A percentile compares a stretch with the other conserved stretches of the same genome.
Conservation (phyloP, 2,329 filamentous ascomycete genomes). For the Plenodomus lindquistii region DNA sequence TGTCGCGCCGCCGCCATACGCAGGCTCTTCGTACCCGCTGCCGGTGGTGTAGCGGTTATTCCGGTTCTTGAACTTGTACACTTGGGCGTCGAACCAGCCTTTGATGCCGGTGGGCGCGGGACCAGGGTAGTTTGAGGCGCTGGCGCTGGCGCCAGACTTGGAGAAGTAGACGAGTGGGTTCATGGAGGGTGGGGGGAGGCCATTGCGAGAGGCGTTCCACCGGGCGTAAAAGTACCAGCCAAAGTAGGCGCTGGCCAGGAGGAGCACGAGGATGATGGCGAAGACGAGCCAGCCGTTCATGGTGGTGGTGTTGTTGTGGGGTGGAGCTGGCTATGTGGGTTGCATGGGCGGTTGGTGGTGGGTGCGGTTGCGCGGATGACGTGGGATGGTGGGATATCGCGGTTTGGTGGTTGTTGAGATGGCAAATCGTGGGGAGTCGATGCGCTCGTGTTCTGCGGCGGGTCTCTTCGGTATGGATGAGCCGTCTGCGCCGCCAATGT, state of each 20-base stretch:
- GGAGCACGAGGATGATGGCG: constrained; percentile 72
- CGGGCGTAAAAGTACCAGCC: constrained; percentile 75
- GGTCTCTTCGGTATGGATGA: neutral
- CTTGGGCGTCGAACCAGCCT: constrained; percentile 73
- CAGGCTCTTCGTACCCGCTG: constrained; percentile 73
- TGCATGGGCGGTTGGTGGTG: constrained; percentile 12
- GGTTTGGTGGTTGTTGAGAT: neutral
- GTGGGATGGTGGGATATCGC: constrained; percentile 2
- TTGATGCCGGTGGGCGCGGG: constrained; percentile 65
- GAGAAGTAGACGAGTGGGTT: constrained; percentile 76
- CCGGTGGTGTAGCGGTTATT: constrained; percentile 69
- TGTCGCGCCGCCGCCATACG: constrained; percentile 37
- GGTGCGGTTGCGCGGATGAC: constrained; percentile 12
- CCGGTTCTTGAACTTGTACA: constrained; percentile 66
- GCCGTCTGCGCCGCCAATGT: constrained; percentile 10
- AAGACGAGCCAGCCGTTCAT: constrained; percentile 57
- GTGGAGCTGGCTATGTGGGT: constrained; percentile 3
- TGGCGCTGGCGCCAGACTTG: constrained; percentile 23
- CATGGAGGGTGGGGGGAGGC: constrained; percentile 71
- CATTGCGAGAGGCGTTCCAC: constrained; percentile 71
- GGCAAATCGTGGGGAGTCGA: neutral
- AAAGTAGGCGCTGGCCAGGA: constrained; percentile 62
- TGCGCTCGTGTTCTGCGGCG: neutral
- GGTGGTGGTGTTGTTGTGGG: constrained; percentile 20
- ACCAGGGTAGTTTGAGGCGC: constrained; percentile 50